These are phyloP conservation scores for Achaetomium macrosporum DNA, from an alignment of 2,329 filamentous ascomycete species.

Conservation along the genomic window DNA sequence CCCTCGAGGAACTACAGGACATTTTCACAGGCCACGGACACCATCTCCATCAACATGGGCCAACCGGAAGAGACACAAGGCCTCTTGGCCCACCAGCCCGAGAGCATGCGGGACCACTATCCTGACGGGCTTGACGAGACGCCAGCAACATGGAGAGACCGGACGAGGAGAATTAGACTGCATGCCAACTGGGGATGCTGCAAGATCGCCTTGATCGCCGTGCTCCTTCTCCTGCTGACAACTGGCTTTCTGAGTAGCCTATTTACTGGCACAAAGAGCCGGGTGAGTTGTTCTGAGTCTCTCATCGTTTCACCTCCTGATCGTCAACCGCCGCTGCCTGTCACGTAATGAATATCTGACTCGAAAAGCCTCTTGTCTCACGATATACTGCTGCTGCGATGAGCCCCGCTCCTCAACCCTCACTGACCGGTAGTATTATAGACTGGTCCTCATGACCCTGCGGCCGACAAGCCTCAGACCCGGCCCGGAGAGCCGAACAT, in stretches of 20 bases:
- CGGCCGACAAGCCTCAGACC: neutral
- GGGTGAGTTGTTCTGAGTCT: slow-evolving; percentile 23
- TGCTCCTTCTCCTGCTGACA: slow-evolving; percentile 29
- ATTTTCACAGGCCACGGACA: slow-evolving; percentile 28
- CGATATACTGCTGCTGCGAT: neutral
- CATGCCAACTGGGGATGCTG: slow-evolving; percentile 27
- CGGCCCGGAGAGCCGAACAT: slow-evolving; percentile 15
- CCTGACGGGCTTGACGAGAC: slow-evolving; percentile 25
- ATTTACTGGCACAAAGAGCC: slow-evolving; percentile 23
- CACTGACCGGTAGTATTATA: slow-evolving; percentile 8
- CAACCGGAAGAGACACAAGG: slow-evolving; percentile 37
- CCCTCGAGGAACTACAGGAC: slow-evolving; percentile 38
- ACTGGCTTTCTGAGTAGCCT: slow-evolving; percentile 29
- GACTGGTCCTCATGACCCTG: slow-evolving; percentile 3
- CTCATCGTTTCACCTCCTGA: neutral
- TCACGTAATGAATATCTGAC: neutral
- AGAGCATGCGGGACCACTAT: slow-evolving; percentile 40
- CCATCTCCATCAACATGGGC: slow-evolving; percentile 34
- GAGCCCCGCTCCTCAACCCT: neutral
- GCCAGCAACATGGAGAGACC: slow-evolving; percentile 23
- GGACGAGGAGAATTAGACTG: slow-evolving; percentile 26
- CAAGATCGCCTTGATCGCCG: slow-evolving; percentile 25
- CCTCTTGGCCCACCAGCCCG: slow-evolving; percentile 38
- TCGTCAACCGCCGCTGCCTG: too few relatives aligned
- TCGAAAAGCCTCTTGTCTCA: neutral